Base-by-base conservation (phyloP, 352 stramenopile species). In the Phytophthora podocarpi region DNA sequence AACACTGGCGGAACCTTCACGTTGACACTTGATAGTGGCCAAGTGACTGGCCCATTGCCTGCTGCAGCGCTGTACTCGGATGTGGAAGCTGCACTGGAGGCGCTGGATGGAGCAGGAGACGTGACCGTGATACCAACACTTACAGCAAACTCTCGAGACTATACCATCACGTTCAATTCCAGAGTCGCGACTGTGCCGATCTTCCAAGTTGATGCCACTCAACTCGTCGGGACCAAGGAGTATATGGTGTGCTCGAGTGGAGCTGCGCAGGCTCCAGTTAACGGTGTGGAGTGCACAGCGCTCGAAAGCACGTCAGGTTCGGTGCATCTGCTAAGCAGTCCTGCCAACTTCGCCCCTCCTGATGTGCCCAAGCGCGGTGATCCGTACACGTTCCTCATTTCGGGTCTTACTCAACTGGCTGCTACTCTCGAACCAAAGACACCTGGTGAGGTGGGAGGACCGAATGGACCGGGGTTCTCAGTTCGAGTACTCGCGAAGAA, bases 1-100 rank as follows among this genome's bases (percentile, higher is more conserved):
- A 90, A 91, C 24, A 90, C 87, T 1, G 87, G 74, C 26, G 91
- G 92, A 4, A 88, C 78, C 26, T 98, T 97, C 47, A 95, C 76
- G 18, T 49, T 97, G 6, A 60, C 72, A 39, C 68, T 97, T 6
- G 82, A 84, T 15, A 42, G 21, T 4, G 69, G 59, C 5, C 53
- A 70, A 16, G 42, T 72, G 4, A 94, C 87, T 0, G 83, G 87
- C 0, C 78, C 87, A 1, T 71, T 95, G 20, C 51, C 74, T 5
- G 72, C 70, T 34, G 75, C 72, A 15, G 78, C 70, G 2, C 41
- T 93, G 5, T 88, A 85, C 69, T 81, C 70, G 1, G 88, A 96
- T 0, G 56, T 98, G 42, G 90, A 93, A 64, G 70, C 69, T 2
- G 83, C 90, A 7, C 36, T 98, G 8, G 79, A 96, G 70, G 82